These are phyloP conservation scores for Pythium phragmiticola DNA, from an alignment of 352 stramenopile species.

Conservation along the genomic window DNA sequence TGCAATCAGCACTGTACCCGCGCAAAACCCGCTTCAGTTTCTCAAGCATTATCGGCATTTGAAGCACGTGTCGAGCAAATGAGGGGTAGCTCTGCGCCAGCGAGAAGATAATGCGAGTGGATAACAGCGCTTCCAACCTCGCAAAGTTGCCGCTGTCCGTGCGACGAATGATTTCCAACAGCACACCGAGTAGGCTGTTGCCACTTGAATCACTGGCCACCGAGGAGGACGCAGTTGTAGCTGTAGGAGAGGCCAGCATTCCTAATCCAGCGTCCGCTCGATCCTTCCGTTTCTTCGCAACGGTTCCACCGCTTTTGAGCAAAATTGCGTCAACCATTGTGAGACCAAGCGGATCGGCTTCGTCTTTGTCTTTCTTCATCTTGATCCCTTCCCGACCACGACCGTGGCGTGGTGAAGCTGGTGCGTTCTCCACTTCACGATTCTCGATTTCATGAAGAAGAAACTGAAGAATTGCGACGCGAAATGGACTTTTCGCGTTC, in stretches of 20 bases:
- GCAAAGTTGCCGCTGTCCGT: slow-evolving; percentile 29
- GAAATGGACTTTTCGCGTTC: slow-evolving; percentile 17
- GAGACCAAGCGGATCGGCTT: slow-evolving; percentile 5
- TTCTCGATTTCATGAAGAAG: slow-evolving; percentile 25
- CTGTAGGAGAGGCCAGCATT: slow-evolving; percentile 15
- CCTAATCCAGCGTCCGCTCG: slow-evolving; percentile 6
- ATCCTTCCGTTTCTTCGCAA: slow-evolving; percentile 25
- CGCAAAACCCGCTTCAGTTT: slow-evolving; percentile 50
- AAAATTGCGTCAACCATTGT: slow-evolving; percentile 25
- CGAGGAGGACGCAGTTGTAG: neutral
- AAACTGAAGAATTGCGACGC: slow-evolving; percentile 25
- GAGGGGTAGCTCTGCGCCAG: slow-evolving; percentile 43
- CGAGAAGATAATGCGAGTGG: slow-evolving; percentile 55
- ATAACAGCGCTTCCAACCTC: slow-evolving; percentile 42
- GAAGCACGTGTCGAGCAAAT: slow-evolving; percentile 57
- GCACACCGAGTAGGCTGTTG: slow-evolving; percentile 40
- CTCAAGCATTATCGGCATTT: slow-evolving; percentile 25
- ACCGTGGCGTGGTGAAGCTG: neutral
- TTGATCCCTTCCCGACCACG: neutral
- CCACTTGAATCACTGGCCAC: neutral
- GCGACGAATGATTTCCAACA: slow-evolving; percentile 58
- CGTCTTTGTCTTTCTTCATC: slow-evolving; percentile 19
- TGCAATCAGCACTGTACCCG: slow-evolving; percentile 44
- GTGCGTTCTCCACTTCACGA: neutral
- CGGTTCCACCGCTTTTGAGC: neutral